Percentiles rank a stretch among this genome's conserved stretches.
Evolutionary conservation across 148 eudicot genomes (phyloP).

Genomic region (Bassia scoparia): DNA sequence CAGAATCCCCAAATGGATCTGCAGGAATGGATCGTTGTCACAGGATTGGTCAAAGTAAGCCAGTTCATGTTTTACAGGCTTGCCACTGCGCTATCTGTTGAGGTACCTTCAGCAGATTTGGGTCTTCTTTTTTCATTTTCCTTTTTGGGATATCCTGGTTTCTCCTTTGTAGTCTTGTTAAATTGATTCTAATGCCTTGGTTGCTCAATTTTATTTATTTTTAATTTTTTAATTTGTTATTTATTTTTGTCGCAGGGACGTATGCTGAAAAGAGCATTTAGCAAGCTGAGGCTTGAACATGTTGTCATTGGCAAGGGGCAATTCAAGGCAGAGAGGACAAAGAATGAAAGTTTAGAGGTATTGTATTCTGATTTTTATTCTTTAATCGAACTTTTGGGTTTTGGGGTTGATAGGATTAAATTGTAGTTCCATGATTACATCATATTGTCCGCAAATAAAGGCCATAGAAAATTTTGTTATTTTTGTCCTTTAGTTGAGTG

Average conservation of each 20-base stretch:
- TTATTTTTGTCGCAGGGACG: slow-evolving; percentile 55
- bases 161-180: too few species aligned
- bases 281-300: slow-evolving; percentile 96
- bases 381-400: too few species aligned
- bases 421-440: too few species aligned
- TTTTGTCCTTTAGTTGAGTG: too few species aligned
- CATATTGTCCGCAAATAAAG: too few species aligned
- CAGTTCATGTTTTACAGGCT: slow-evolving; percentile 98
- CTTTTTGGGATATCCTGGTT: too few species aligned
- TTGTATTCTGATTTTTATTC: slow-evolving; percentile 8
- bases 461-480: too few species aligned
- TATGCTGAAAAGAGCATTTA: slow-evolving; percentile 90
- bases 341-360: slow-evolving; percentile 54
- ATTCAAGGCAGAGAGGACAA: slow-evolving; percentile 73
- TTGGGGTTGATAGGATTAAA: too few species aligned
- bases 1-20: slow-evolving; percentile 98
- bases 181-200: too few species aligned
- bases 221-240: too few species aligned
- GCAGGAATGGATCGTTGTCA: slow-evolving; percentile 99
- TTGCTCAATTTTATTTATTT: too few species aligned
- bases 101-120: slow-evolving; percentile 48
- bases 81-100: slow-evolving; percentile 91
- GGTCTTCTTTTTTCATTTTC: too few species aligned
- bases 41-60: slow-evolving; percentile 98
- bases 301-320: slow-evolving; percentile 96